Percentiles rank a stretch among this genome's conserved stretches.
phyloP scores from a whole-genome alignment of 176 grass and related monocot genomes.

The Tuctoria greenei region DNA sequence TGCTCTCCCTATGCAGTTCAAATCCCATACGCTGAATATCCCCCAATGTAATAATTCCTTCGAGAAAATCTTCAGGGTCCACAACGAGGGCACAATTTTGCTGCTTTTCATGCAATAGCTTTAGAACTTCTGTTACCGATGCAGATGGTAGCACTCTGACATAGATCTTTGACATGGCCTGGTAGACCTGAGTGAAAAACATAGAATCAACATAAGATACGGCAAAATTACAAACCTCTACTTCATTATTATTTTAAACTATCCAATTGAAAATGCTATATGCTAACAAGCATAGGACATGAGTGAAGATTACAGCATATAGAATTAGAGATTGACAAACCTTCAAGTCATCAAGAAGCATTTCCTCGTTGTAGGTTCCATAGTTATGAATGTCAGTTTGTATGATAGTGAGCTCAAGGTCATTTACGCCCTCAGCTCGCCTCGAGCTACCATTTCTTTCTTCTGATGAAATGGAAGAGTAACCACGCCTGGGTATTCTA shows the following conservation, averaged over 20 bases:
- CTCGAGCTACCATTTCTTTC: constrained; percentile 49
- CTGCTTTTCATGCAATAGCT: constrained; percentile 71
- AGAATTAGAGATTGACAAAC: constrained; percentile 46
- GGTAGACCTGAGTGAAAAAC: constrained; percentile 63
- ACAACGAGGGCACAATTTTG: constrained; percentile 78
- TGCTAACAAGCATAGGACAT: constrained; percentile 14
- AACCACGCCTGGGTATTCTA: constrained; percentile 54
- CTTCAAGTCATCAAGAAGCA: constrained; percentile 94
- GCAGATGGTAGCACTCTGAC: constrained; percentile 61
- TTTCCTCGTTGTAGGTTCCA: constrained; percentile 60
- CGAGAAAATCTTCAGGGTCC: constrained; percentile 85
- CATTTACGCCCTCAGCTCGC: constrained; percentile 38
- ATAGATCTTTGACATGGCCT: constrained; percentile 89
- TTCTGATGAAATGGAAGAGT: constrained; percentile 71
- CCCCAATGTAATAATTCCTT: constrained; percentile 85
- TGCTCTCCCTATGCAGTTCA: constrained; percentile 39
- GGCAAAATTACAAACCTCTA: not conserved
- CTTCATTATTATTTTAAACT: constrained; percentile 21
- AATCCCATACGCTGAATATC: constrained; percentile 67
- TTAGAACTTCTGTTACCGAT: constrained; percentile 56
- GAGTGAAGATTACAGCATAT: not conserved
- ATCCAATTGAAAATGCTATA: not conserved
- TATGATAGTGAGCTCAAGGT: constrained; percentile 63
- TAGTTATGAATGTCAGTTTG: constrained; percentile 47
- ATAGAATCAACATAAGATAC: constrained; percentile 22